phyloP scores from a whole-genome alignment of 2,329 filamentous ascomycete species.

The Sphaerulina musiva region DNA sequence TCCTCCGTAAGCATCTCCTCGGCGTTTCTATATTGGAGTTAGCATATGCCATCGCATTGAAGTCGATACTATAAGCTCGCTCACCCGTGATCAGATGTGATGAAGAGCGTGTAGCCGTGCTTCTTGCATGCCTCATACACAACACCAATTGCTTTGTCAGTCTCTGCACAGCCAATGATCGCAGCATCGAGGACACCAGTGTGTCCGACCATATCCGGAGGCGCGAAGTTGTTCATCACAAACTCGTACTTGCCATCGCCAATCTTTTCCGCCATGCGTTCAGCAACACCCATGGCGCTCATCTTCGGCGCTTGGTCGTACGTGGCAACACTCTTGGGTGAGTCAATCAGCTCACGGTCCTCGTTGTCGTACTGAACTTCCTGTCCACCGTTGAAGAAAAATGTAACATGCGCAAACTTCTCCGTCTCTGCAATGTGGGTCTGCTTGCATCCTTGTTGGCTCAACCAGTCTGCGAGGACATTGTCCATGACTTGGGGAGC shows the following conservation, averaged over 20 bases:
- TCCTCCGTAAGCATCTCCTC: constrained; percentile 98
- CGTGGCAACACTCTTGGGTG: constrained; percentile 79
- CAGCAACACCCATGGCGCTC: constrained; percentile 83
- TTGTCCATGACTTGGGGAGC: constrained; percentile 94
- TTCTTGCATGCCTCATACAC: constrained; percentile 93
- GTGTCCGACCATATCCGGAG: constrained; percentile 98
- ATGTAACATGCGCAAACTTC: constrained; percentile 98
- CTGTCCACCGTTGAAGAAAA: constrained; percentile 99
- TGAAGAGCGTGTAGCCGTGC: constrained; percentile 85
- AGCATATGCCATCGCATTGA: not conserved
- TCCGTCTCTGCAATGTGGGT: constrained; percentile 97
- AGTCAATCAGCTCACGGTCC: constrained; percentile 86
- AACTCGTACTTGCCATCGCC: constrained; percentile 83
- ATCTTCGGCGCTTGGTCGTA: constrained; percentile 95
- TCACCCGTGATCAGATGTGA: constrained; percentile 79
- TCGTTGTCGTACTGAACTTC: constrained; percentile 94
- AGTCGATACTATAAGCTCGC: not conserved
- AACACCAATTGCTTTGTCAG: constrained; percentile 86
- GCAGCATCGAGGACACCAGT: constrained; percentile 96
- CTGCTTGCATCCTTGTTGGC: constrained; percentile 82
- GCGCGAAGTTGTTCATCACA: constrained; percentile 99
- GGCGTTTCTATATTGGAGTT: constrained; percentile 58
- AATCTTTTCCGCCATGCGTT: constrained; percentile 84
- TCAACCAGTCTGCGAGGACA: constrained; percentile 94
- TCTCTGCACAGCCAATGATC: constrained; percentile 74